These are phyloP conservation scores for Podospora pseudocomata DNA, from an alignment of 495 filamentous ascomycete genomes.

Conservation along the genomic window DNA sequence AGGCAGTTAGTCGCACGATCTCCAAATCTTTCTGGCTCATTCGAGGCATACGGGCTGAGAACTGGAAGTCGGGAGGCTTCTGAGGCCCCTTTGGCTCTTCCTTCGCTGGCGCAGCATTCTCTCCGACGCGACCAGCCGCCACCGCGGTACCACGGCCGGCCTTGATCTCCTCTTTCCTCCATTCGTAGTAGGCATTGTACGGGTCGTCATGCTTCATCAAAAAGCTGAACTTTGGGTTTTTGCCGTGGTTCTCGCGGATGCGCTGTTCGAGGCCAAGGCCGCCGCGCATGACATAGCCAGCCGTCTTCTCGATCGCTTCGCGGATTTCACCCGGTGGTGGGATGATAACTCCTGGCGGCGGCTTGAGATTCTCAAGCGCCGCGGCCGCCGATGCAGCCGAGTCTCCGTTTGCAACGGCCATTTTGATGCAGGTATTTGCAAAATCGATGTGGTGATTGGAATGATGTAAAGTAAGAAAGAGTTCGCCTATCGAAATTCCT, in stretches of 20 bases:
- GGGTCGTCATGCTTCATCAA: constrained; percentile 70
- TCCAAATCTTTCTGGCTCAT: constrained; percentile 95
- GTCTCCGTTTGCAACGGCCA: constrained; percentile 57
- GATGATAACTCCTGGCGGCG: constrained; percentile 77
- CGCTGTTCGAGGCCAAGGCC: constrained; percentile 82
- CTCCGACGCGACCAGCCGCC: constrained; percentile 70
- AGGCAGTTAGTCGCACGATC: constrained; percentile 81
- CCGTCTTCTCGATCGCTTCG: constrained; percentile 86
- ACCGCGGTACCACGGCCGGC: constrained; percentile 77
- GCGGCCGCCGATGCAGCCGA: constrained; percentile 41
- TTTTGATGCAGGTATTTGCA: constrained; percentile 13
- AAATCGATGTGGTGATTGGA: not conserved
- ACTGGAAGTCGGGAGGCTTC: constrained; percentile 85
- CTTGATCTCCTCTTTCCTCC: constrained; percentile 81
- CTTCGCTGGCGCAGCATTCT: constrained; percentile 47
- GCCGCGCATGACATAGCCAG: constrained; percentile 84
- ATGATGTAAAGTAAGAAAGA: not conserved
- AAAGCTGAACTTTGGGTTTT: constrained; percentile 90
- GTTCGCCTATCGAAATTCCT: not conserved
- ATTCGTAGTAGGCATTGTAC: constrained; percentile 84
- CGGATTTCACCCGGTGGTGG: constrained; percentile 72
- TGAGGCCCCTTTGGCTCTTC: constrained; percentile 77
- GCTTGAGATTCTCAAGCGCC: constrained; percentile 57
- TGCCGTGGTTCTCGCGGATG: constrained; percentile 78
- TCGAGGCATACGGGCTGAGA: constrained; percentile 95